A percentile compares a stretch with the other conserved stretches of the same genome.
Evolutionary conservation across 768 basidiomycete genomes (phyloP).

Genomic region (Lactarius trivialis): DNA sequence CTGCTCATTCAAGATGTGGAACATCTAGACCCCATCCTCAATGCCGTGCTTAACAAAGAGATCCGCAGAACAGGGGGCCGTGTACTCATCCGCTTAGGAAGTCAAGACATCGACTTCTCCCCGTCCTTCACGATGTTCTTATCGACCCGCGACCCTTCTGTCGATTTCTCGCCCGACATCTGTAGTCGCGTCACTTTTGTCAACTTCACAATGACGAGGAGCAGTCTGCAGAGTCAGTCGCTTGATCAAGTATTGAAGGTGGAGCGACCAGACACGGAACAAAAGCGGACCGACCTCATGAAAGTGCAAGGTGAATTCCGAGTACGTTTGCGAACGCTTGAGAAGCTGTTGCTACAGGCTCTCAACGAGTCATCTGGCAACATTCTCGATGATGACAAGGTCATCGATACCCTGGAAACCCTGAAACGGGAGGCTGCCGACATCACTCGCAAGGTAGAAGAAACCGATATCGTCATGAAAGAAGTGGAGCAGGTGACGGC

Average conservation of each 20-base stretch:
- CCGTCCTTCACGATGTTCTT: conserved; percentile 99
- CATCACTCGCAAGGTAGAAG: conserved; percentile 91
- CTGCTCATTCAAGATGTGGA: conserved; percentile 97
- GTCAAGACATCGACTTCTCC: conserved; percentile 98
- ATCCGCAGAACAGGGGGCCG: conserved; percentile 94
- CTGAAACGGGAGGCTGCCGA: conserved; percentile 95
- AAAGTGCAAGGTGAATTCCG: conserved; percentile 98
- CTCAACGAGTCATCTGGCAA: conserved; percentile 96
- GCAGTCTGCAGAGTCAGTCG: conserved; percentile 97
- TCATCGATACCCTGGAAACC: conserved; percentile 92
- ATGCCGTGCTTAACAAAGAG: conserved; percentile 95
- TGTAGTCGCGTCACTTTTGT: conserved; percentile 96
- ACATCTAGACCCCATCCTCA: conserved; percentile 93
- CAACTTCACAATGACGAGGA: conserved; percentile 98
- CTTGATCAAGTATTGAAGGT: conserved; percentile 95
- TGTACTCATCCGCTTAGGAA: conserved; percentile 92
- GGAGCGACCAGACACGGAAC: conserved; percentile 93
- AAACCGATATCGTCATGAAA: conserved; percentile 92
- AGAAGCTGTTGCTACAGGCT: conserved; percentile 88
- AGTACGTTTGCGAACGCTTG: conserved; percentile 83
- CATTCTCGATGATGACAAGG: conserved; percentile 97
- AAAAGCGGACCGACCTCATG: conserved; percentile 92
- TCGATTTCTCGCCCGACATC: conserved; percentile 97
- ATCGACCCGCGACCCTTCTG: conserved; percentile 92
- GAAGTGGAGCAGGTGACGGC: conserved; percentile 95